Evolutionary conservation across 352 stramenopile species (phyloP), one percentile per base, ranked within the genome.

Genomic region (Globisporangium parvum): DNA sequence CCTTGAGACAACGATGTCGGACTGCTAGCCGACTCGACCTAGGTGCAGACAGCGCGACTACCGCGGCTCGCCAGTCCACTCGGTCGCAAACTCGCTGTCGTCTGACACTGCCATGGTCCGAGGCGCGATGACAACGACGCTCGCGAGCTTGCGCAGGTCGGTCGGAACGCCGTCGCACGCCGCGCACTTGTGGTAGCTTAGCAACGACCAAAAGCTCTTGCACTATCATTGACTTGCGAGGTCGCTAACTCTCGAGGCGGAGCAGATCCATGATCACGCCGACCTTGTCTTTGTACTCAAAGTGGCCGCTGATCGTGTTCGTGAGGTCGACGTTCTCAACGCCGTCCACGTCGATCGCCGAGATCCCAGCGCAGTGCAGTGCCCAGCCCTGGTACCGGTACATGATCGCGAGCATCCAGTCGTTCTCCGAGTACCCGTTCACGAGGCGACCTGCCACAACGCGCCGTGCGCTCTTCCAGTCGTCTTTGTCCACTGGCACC

Each of bases 331-430:
- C 73, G 54, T 96, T 94, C 57, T 96, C 87, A 17, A 96, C 66
- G 11, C 82, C 79, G 41, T 63, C 52, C 39, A 86, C 77, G 17
- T 92, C 68, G 47, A 93, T 69, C 10, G 78, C 68, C 0, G 65
- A 54, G 28, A 94, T 90, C 6, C 82, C 85, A 3, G 85, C 80
- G 11, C 80, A 88, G 59, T 91, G 82, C 11, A 94, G 56, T 18
- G 82, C 67, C 83, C 77, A 94, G 23, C 80, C 79, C 51, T 95
- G 81, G 50, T 91, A 91, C 12, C 89, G 77, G 59, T 96, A 97
- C 73, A 97, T 91, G 47, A 97, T 66, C 17, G 74, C 79, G 23
- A 97, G 73, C 78, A 97, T 96, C 74, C 83, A 92, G 71, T 97
- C 91, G 48, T 91, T 88, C 23, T 85, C 75, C 1, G 80, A 95